Evolutionary conservation across 139 green algal genomes (phyloP), one percentile per base, ranked within the genome.

Genomic region (Astrephomene gubernaculifera): DNA sequence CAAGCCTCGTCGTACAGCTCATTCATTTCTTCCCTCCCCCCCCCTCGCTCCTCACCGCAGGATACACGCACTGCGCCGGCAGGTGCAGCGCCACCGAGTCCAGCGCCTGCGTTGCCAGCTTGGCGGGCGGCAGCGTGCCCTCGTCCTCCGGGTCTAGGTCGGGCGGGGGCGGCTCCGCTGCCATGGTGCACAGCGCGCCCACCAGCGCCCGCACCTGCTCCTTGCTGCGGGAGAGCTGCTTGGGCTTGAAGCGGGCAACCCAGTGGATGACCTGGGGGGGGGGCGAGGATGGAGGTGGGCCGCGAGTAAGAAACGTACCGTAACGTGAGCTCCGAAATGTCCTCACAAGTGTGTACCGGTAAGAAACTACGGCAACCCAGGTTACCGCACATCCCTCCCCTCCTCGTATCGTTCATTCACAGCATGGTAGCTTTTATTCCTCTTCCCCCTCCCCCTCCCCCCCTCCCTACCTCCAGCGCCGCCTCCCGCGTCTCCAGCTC

Each of bases 201-300:
- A 97, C 87, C 2, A 95, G 54, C 8, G 63, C 43, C 12, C 39
- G 64, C 49, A 95, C 85, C 65, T 94, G 86, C 12, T 81, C 68
- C 84, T 93, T 93, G 39, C 92, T 74, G 49, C 88, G 90, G 17
- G 80, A 69, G 36, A 97, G 80, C 90, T 94, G 91, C 90, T 95
- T 96, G 43, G 95, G 90, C 91, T 96, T 96, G 87, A 86, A 94
- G 39, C 87, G 80, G 25, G 91, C 90, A 25, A 94, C 31, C 89
- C 88, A 94, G 29, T 91, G 79, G 31, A 96, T 24, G 31, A 97
- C 79, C 85, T 95, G 49, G 17, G 49, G 49, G 49, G 49, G 49
- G 49, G 49, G 12, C 49, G 49, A 17, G 49, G 49, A 57, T 12
- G 49, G 49, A 17, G 49, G 49, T 57, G 49, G 49, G 49, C 17